These are phyloP conservation scores for Hypoxylon lenormandii DNA, from an alignment of 495 filamentous ascomycete genomes.

Conservation along the genomic window DNA sequence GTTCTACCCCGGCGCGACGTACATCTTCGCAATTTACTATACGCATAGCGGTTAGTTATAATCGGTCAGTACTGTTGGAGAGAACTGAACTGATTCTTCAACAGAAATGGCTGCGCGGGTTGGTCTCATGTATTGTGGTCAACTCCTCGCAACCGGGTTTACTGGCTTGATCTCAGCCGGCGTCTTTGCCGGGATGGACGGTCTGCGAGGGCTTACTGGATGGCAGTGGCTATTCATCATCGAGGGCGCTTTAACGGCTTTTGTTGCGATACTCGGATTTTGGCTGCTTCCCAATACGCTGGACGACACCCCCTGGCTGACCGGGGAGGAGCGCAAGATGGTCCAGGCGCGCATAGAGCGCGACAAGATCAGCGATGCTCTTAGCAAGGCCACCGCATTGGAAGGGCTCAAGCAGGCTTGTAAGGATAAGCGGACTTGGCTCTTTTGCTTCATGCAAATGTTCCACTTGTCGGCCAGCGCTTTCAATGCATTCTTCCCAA, in stretches of 20 bases:
- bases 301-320: conserved; percentile 47
- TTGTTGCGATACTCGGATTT: conserved; percentile 44
- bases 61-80: background rate
- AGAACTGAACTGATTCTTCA: background rate
- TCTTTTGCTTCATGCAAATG: conserved; percentile 54
- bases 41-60: conserved; percentile 56
- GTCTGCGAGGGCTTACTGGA: conserved; percentile 29
- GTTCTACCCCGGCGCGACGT: conserved; percentile 64
- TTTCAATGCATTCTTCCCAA: conserved; percentile 59
- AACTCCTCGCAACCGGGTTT: conserved; percentile 41
- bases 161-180: conserved; percentile 43
- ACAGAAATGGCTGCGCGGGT: conserved; percentile 46
- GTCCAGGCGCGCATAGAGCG: conserved; percentile 45
- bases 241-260: conserved; percentile 46
- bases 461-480: conserved; percentile 49
- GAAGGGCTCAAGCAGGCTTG: conserved; percentile 48
- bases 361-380: conserved; percentile 47
- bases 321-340: conserved; percentile 41
- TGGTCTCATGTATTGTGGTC: conserved; percentile 41
- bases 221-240: conserved; percentile 53
- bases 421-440: conserved; percentile 49
- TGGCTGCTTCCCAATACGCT: conserved; percentile 52
- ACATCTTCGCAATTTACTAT: conserved; percentile 63
- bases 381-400: conserved; percentile 36
- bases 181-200: conserved; percentile 46